A percentile compares a stretch with the other conserved stretches of the same genome.
Conservation (phyloP, 129 eudicot species). For the Lactuca saligna region DNA sequence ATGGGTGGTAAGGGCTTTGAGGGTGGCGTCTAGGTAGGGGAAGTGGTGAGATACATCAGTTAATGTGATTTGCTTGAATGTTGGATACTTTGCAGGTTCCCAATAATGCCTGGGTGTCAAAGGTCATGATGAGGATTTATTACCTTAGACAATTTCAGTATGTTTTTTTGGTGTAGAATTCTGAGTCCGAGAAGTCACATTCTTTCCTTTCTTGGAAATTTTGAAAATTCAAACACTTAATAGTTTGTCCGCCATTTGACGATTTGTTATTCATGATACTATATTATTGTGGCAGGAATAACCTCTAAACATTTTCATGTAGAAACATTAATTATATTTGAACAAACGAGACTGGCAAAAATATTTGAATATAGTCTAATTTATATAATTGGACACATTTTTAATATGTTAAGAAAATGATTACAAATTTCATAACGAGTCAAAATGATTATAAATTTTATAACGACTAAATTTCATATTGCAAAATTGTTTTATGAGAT, state of each 20-base stretch:
- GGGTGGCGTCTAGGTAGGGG: too few relatives aligned
- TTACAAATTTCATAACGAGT: too few relatives aligned
- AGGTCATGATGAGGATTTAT: constrained; percentile 37
- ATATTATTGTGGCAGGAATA: background rate
- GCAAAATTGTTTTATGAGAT: too few relatives aligned
- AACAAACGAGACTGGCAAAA: too few relatives aligned
- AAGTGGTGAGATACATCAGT: background rate
- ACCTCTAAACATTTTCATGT: background rate
- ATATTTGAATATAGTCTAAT: too few relatives aligned
- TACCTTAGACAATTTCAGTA: constrained; percentile 35
- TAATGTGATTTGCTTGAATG: constrained; percentile 4
- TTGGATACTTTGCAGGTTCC: constrained; percentile 31
- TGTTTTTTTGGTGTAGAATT: constrained; percentile 24
- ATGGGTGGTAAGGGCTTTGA: too few relatives aligned
- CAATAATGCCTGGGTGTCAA: constrained; percentile 26
- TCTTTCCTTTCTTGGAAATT: constrained; percentile 31
- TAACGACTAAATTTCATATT: too few relatives aligned
- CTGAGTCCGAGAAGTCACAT: constrained; percentile 22
- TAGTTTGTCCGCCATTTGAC: constrained; percentile 3
- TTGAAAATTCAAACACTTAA: constrained; percentile 11
- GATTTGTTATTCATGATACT: background rate
- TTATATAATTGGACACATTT: too few relatives aligned
- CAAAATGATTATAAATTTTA: too few relatives aligned
- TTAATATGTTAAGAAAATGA: too few relatives aligned
- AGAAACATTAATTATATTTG: background rate